Evolutionary conservation across 176 grass and related monocot genomes (phyloP).

Genomic region (Tillandsia fasciculata): DNA sequence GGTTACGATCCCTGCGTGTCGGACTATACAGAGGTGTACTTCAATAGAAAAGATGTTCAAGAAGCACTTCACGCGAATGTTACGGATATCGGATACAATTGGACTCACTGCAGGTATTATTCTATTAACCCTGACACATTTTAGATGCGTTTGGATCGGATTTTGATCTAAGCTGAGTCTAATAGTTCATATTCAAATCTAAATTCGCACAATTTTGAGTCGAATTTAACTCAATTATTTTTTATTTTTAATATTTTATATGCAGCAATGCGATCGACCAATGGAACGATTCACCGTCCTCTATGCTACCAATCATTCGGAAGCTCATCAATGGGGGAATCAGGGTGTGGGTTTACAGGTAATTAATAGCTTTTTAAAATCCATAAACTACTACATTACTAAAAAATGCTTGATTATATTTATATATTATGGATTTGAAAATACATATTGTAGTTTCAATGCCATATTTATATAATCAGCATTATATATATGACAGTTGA

Average conservation of each 20-base stretch:
- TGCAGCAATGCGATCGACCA: conserved; percentile 4
- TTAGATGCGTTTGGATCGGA: not conserved
- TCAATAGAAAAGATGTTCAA: conserved; percentile 16
- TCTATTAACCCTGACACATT: not conserved
- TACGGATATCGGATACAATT: conserved; percentile 2
- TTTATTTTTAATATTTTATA: not conserved
- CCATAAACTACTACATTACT: not conserved
- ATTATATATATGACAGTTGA: not conserved
- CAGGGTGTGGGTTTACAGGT: conserved; percentile 29
- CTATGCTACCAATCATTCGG: conserved; percentile 10
- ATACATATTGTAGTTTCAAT: no score
- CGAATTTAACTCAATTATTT: not conserved
- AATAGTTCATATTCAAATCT: no score
- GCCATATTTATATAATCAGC: no score
- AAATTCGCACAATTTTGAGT: no score
- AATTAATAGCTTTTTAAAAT: not conserved
- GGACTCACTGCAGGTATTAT: conserved; percentile 24
- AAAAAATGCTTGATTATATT: no score
- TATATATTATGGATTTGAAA: no score
- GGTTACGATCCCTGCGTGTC: conserved; percentile 22
- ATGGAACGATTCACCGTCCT: conserved; percentile 12
- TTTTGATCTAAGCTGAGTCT: no score
- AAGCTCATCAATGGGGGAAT: conserved; percentile 20
- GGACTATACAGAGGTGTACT: conserved; percentile 10
- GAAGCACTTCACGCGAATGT: conserved; percentile 25